Base-by-base conservation (phyloP, 2,329 filamentous ascomycete genomes). In the Paraphaeosphaeria sporulosa region DNA sequence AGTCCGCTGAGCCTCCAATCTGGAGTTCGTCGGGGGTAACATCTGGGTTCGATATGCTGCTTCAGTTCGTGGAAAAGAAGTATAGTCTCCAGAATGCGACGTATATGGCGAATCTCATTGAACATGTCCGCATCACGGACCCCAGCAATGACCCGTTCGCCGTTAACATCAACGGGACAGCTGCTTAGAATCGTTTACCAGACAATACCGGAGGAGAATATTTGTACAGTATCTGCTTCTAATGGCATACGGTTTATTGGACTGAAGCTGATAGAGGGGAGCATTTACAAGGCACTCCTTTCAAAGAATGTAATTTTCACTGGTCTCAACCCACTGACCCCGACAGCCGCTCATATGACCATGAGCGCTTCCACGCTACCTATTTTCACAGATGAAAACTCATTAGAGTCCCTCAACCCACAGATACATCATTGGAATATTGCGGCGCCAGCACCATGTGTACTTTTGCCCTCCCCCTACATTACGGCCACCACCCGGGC, bases 1-100 rank as follows among this genome's bases (percentile, higher is more conserved):
- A 85, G 17, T 87, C 89, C 50, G 62, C 57, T 4, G 51, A 42
- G 12, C 65, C 64, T 9, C 69, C 63, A 3, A 78, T 90, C 6
- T 91, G 88, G 87, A 86, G 84, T 13, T 85, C 85, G 0, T 87
- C 86, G 0, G 88, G 89, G 0, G 82, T 89, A 4, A 84, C 82
- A 44, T 86, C 87, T 2, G 87, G 87, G 0, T 86, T 87, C 54
- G 87, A 89, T 76, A 79, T 84, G 57, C 85, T 81, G 64, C 76
- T 87, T 64, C 85, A 84, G 0, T 89, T 83, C 71, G 78, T 89
- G 23, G 79, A 73, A 51, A 75, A 80, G 40, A 72, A 82, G 9
- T 89, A 83, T 71, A 86, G 85, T 3, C 77, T 81, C n/a, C 79
- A 81, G 1, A 74, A 81, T n/a, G 85, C 86, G 0, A 74, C 75